Evolutionary conservation across 768 basidiomycete species (phyloP).

Genomic region (Boletus vermiculosoides): DNA sequence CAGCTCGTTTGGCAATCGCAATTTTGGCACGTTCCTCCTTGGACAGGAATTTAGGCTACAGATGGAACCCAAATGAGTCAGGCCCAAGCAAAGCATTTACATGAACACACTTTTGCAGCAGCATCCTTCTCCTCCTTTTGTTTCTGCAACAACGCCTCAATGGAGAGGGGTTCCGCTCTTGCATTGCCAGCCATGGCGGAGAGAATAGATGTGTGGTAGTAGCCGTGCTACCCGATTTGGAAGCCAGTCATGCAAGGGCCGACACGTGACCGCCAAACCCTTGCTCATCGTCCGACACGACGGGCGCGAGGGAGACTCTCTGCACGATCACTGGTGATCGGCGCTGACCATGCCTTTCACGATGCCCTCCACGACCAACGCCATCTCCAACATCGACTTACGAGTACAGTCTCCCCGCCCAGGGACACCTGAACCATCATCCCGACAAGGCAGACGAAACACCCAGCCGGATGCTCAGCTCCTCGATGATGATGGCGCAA

Average conservation of each 20-base stretch:
- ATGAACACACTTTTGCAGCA: conserved; percentile 71
- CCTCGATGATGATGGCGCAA: conserved; percentile 67
- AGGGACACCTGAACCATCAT: conserved; percentile 62
- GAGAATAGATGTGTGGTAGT: background rate
- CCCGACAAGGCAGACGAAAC: conserved; percentile 59
- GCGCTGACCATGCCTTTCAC: conserved; percentile 14
- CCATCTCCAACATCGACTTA: conserved; percentile 5
- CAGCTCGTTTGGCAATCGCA: conserved; percentile 82
- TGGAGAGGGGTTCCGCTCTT: conserved; percentile 74
- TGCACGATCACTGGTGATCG: conserved; percentile 22
- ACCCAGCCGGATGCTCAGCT: conserved; percentile 49
- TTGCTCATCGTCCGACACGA: conserved; percentile 25
- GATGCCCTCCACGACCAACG: conserved; percentile 9
- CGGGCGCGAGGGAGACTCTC: conserved; percentile 14
- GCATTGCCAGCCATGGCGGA: conserved; percentile 40
- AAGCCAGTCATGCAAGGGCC: background rate
- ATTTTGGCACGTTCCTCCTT: conserved; percentile 89
- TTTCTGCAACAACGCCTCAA: conserved; percentile 81
- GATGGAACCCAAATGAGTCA: conserved; percentile 3
- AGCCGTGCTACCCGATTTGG: conserved; percentile 13
- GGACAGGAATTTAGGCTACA: conserved; percentile 88
- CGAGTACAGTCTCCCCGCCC: conserved; percentile 49
- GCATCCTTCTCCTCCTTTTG: conserved; percentile 89
- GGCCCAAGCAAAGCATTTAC: background rate
- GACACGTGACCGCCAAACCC: conserved; percentile 23